phyloP scores from a whole-genome alignment of 2,329 filamentous ascomycete genomes.

The Apiospora kogelbergensis region DNA sequence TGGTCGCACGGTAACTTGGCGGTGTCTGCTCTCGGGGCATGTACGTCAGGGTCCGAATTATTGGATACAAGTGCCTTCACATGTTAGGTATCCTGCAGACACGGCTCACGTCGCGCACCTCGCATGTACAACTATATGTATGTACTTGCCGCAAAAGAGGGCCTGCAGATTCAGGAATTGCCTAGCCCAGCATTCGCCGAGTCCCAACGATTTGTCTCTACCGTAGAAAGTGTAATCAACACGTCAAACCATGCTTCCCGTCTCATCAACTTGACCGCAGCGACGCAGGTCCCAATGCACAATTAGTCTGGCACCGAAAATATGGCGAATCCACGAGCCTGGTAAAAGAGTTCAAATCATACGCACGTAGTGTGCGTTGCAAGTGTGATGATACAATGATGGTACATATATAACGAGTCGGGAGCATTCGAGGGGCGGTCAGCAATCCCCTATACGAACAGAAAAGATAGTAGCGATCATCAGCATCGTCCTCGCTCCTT shows the following conservation, averaged over 20 bases:
- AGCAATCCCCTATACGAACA: not conserved
- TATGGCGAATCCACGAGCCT: not conserved
- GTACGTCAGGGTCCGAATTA: not conserved
- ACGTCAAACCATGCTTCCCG: not conserved
- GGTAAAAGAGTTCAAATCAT: not conserved
- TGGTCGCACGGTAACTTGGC: not conserved
- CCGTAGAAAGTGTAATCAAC: not conserved
- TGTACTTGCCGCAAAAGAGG: not conserved
- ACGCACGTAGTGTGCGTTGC: not conserved
- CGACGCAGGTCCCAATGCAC: conserved; percentile 3
- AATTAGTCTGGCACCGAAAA: not conserved
- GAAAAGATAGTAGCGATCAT: not conserved
- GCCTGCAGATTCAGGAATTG: not conserved
- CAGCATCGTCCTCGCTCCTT: not conserved
- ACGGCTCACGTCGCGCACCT: not conserved
- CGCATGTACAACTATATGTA: not conserved
- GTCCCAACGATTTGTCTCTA: conserved; percentile 2
- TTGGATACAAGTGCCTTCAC: not conserved
- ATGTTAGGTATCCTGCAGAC: not conserved
- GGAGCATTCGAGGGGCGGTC: not conserved
- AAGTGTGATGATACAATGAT: not conserved
- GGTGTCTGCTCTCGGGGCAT: not conserved
- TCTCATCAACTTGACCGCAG: not conserved
- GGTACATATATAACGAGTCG: not conserved
- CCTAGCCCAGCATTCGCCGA: not conserved